These are phyloP conservation scores for Pichia sp. DNA, from an alignment of 1,139 yeast species.

Conservation along the genomic window DNA sequence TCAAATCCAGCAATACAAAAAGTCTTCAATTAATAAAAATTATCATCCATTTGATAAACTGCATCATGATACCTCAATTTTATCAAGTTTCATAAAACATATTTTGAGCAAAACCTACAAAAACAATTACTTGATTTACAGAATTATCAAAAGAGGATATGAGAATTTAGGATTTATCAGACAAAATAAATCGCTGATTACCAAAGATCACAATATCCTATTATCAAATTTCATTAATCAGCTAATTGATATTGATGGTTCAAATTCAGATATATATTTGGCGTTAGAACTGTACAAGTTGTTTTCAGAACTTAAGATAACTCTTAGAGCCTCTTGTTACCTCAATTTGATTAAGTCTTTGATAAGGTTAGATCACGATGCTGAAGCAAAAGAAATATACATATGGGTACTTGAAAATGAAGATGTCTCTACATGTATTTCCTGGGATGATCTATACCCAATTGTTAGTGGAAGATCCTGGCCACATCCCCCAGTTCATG, in stretches of 20 bases:
- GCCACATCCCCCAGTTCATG: too few species aligned
- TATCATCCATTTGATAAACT: constrained; percentile 13
- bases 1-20: constrained; percentile 1
- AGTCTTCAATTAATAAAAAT: background rate
- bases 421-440: too few species aligned
- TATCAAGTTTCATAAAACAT: constrained; percentile 10
- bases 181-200: too few species aligned
- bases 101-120: too few species aligned
- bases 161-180: too few species aligned
- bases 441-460: too few species aligned
- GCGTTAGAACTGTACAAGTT: constrained; percentile 2
- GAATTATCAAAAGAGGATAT: background rate
- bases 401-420: constrained; percentile 4
- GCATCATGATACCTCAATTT: constrained; percentile 13
- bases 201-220: too few species aligned
- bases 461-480: too few species aligned
- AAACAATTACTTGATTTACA: constrained; percentile 1
- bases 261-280: constrained; percentile 1
- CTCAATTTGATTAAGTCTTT: constrained; percentile 13
- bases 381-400: constrained; percentile 15
- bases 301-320: constrained; percentile 4
- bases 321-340: constrained; percentile 11
- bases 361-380: constrained; percentile 13
- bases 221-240: background rate
- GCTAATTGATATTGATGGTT: constrained; percentile 1